Conservation (phyloP, 106 monocot species). For the Dendrobium huoshanense region DNA sequence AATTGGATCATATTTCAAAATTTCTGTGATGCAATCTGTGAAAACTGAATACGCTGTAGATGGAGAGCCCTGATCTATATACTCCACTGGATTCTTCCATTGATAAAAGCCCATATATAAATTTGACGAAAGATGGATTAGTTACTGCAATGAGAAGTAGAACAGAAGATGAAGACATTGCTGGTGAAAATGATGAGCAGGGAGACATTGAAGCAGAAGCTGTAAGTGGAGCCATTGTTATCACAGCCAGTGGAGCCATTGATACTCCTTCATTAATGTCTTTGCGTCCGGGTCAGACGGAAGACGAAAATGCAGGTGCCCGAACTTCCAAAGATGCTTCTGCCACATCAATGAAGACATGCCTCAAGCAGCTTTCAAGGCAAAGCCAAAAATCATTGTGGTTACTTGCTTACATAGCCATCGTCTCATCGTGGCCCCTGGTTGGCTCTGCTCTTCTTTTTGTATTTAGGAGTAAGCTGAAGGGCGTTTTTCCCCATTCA, state of each 20-base stretch:
- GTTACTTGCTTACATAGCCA: constrained; percentile 75
- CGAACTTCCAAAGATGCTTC: constrained; percentile 11
- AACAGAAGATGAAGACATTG: constrained; percentile 2
- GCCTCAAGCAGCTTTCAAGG: constrained; percentile 44
- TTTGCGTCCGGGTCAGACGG: not conserved
- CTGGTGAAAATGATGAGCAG: not conserved
- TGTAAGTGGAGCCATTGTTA: not conserved
- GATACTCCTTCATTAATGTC: not conserved
- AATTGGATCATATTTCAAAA: not conserved
- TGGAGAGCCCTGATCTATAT: constrained; percentile 13
- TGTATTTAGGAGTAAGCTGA: constrained; percentile 50
- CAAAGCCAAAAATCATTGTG: constrained; percentile 48
- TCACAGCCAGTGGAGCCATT: not conserved
- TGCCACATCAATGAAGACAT: constrained; percentile 38
- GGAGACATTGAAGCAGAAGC: not conserved
- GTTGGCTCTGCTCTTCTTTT: constrained; percentile 44
- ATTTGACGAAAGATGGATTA: constrained; percentile 68
- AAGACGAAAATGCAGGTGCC: constrained; percentile 7
- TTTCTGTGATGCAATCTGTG: not conserved
- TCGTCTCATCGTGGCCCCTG: constrained; percentile 71
- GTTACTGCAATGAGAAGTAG: constrained; percentile 35
- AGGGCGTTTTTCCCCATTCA: not conserved
- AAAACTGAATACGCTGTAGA: constrained; percentile 17
- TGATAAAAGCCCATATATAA: constrained; percentile 75
- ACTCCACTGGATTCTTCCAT: constrained; percentile 54